Base-by-base conservation (phyloP, 2,329 filamentous ascomycete species). In the Microdochium trichocladiopsis region DNA sequence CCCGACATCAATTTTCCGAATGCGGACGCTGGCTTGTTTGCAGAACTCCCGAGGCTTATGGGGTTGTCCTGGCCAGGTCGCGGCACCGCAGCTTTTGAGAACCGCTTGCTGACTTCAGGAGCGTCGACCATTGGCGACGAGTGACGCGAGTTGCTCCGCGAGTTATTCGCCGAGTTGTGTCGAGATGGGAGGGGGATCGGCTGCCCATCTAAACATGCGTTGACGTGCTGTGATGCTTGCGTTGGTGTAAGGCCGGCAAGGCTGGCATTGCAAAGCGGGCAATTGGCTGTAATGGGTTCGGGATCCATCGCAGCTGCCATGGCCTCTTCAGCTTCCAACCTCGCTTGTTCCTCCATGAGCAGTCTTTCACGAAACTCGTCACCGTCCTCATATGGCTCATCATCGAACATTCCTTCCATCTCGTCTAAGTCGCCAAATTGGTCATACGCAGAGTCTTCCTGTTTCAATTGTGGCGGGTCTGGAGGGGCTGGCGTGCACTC, bases 1-100 rank as follows among this genome's bases (percentile, higher is more conserved):
- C 84, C 84, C 6, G 91, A 89, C 94, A 99, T 99, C 53, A 99
- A 77, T 64, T 89, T 94, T 2, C 88, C 86, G 63, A 99, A 99
- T 0, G 93, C 94, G 3, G 92, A 95, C 21, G 73, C 74, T 43
- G 72, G 55, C 50, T 72, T 56, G 50, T 63, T 58, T 51, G 65
- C 25, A 52, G 64, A 47, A 55, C 67, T 54, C 54, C 73, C 77
- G 2, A 87, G 64, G 6, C 77, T 75, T 58, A 95, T 88, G 0
- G 92, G 92, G 61, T 88, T 94, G 6, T 82, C 75, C 66, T 96
- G 93, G 0, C 87, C 90, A 1, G 91, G 89, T 56, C 86, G 83
- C 1, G 92, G 82, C 36, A 91, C 77, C 2, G 82, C 79, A 16
- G 88, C 83, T 59, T 80, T 80, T 51, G 86, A 80, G 62, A 86